Evolutionary conservation across 495 filamentous ascomycete species (phyloP).

Genomic region (Hypoxylon crocopeplum): DNA sequence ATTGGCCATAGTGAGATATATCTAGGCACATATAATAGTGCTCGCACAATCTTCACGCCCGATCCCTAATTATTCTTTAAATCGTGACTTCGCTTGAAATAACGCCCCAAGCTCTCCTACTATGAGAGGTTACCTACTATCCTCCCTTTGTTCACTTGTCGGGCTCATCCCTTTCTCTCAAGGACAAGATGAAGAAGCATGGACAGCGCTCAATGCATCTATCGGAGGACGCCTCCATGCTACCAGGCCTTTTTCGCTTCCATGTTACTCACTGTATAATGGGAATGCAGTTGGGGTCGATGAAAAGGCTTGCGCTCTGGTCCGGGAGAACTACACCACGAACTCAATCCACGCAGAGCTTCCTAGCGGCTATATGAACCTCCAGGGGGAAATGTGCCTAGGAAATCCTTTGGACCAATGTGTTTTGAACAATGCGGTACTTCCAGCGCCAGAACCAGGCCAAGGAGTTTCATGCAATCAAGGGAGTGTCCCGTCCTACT

Average conservation of each 20-base stretch:
- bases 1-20: no score
- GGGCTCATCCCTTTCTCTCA: not conserved
- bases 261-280: conserved; percentile 46
- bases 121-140: not conserved
- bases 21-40: no score
- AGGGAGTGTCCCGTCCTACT: conserved; percentile 49
- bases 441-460: conserved; percentile 30
- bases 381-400: conserved; percentile 48
- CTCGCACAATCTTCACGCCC: no score
- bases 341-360: conserved; percentile 38
- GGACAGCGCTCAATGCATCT: conserved; percentile 31
- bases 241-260: conserved; percentile 34
- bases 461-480: conserved; percentile 35
- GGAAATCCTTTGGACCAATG: conserved; percentile 49
- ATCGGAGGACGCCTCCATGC: conserved; percentile 32
- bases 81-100: no score
- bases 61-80: no score
- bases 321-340: conserved; percentile 45
- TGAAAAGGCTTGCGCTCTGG: conserved; percentile 32
- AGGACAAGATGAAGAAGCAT: conserved; percentile 10
- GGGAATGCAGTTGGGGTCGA: conserved; percentile 36
- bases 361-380: conserved; percentile 47
- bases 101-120: not conserved
- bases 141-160: not conserved
- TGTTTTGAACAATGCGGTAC: conserved; percentile 41